Base-by-base conservation (phyloP, 192 early-diverging fungal species). In the Gaertneriomyces sp. region DNA sequence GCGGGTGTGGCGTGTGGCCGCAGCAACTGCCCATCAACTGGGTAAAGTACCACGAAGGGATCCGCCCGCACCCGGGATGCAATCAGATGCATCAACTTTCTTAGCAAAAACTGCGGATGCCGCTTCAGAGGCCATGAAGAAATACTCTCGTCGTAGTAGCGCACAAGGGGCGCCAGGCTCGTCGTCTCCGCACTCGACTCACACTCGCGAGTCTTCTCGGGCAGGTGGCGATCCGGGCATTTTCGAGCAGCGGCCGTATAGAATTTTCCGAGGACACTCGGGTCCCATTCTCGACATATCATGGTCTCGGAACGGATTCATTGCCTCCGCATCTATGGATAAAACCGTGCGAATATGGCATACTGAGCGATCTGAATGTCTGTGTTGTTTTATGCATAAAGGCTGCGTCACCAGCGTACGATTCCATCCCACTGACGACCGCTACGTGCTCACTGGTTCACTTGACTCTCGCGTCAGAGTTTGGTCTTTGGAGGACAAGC, bases 321-420 rank as follows among this genome's bases (percentile, higher is more conserved):
- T 96, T 6, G 72, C 92, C 38, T 88, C 89, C 7, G 85, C 89
- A 14, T 91, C 89, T 9, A 83, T 88, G 76, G 93, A 95, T 69
- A 85, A 85, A 56, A 91, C 88, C 0, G 92, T 96, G 39, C 80
- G 91, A 16, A 70, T 96, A 64, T 96, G 90, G 90, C 91, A 96
- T 71, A 72, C 89, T 16, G 81, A 79, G 39, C 76, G 84, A 19
- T 72, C 78, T 42, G 85, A 85, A 53, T 93, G 91, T 59, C 74
- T 96, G 45, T 90, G 90, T 69, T 80, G 86, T 5, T 92, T 96
- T 64, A 73, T 78, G 38, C 92, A 94, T 68, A 73, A 78, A 41
- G 90, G 90, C 68, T 84, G 88, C 11, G 92, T 94, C 3, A 88
- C 89, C 1, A 80, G 85, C 5, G 86, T 94, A 5, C 77, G 81